Evolutionary conservation across 2,329 filamentous ascomycete genomes (phyloP).

Genomic region (Fusarium poae): DNA sequence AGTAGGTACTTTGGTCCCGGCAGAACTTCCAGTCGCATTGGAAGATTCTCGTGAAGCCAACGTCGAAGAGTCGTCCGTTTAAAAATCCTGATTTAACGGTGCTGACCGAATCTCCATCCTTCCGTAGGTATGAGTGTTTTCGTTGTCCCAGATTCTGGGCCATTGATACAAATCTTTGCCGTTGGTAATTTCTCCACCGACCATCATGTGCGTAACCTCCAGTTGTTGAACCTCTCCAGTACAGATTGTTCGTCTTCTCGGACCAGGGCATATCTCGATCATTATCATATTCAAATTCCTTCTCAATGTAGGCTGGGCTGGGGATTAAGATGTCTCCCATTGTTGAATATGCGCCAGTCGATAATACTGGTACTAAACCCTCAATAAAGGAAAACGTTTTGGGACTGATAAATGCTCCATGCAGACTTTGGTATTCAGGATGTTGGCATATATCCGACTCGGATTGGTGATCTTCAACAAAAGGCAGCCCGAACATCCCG

Average conservation of each 20-base stretch:
- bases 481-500: slow-evolving; percentile 52
- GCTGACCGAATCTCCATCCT: slow-evolving; percentile 32
- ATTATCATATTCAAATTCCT: slow-evolving; percentile 58
- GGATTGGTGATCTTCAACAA: slow-evolving; percentile 50
- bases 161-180: slow-evolving; percentile 60
- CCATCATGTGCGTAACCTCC: slow-evolving; percentile 57
- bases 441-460: slow-evolving; percentile 60
- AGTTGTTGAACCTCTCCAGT: slow-evolving; percentile 70
- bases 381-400: slow-evolving; percentile 58
- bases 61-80: slow-evolving; percentile 57
- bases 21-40: slow-evolving; percentile 59
- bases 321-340: slow-evolving; percentile 67
- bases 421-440: slow-evolving; percentile 57
- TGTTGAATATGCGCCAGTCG: slow-evolving; percentile 59
- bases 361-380: slow-evolving; percentile 61
- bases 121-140: slow-evolving; percentile 53
- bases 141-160: slow-evolving; percentile 51
- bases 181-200: slow-evolving; percentile 60
- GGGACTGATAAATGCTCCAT: slow-evolving; percentile 62
- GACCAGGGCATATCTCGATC: slow-evolving; percentile 61
- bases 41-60: slow-evolving; percentile 60
- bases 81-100: slow-evolving; percentile 51
- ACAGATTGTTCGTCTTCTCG: slow-evolving; percentile 63
- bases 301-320: slow-evolving; percentile 62
- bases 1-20: slow-evolving; percentile 52